Base-by-base conservation (phyloP, 208 protist species). In the Leptomonas pyrrhocoris region DNA sequence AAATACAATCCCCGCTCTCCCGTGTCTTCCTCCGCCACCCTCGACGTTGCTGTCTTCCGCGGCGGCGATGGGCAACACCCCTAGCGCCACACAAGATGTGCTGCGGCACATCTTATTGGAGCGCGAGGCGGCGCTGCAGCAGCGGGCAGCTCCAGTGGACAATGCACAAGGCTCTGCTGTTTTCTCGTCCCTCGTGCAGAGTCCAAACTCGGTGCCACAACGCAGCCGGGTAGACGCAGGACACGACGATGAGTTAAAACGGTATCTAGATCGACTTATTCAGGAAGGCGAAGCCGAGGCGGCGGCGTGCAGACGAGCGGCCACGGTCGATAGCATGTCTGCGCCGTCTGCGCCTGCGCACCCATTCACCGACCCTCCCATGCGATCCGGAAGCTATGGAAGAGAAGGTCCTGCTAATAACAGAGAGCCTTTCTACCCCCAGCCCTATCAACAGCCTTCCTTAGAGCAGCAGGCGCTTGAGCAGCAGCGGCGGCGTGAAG, bases 211-310 rank as follows among this genome's bases (percentile, higher is more conserved):
- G 5, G 34, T n/a, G 12, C 40, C n/a, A 19, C 56, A 13, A 4
- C 8, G 18, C 3, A n/a, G 23, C 23, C 18, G 1, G 7, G n/a
- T 3, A 1, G 25, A 31, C 18, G 43, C 25, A 53, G 13, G n/a
- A 8, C 18, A 25, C 43, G 25, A 28, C 4, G 23, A 45, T 21
- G 58, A 64, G 25, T 18, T 49, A 28, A 30, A 40, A 28, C 23
- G 53, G 0, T 80, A 86, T 38, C 68, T 87, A 0, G 77, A 83
- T 25, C 56, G 30, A 1, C 63, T 86, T 18, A 71, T 74, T 56
- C 53, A 43, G 16, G 74, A 86, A 30, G 80, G 76, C 0, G 69
- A 82, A 49, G 61, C 64, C 27, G 68, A 66, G 19, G 73, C 69
- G 34, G 71, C 63, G n/a, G 60, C 60, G 28, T 66, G 60, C 46